Conservation (phyloP, 1,284 basidiomycete species). For the Crepidotus sp. region DNA sequence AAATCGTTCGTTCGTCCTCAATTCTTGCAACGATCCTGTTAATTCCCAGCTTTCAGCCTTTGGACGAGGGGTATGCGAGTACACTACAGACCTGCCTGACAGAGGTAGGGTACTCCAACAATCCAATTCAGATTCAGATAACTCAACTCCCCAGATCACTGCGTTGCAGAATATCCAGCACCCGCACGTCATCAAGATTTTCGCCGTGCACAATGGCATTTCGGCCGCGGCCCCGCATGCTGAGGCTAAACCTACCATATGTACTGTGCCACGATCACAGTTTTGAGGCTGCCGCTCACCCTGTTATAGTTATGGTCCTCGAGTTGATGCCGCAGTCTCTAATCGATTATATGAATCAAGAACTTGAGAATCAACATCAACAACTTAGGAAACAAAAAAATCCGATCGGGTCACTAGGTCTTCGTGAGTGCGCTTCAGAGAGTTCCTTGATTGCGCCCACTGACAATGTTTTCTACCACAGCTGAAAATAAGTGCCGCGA, state of each 20-base stretch:
- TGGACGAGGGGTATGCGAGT: too few species aligned
- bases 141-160: constrained; percentile 4
- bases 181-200: constrained; percentile 9
- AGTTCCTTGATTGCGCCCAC: too few species aligned
- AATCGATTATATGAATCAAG: background rate
- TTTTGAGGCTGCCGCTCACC: background rate
- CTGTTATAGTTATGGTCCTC: constrained; percentile 2
- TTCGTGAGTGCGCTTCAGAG: constrained; percentile 8
- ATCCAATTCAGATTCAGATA: background rate
- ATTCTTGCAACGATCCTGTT: background rate
- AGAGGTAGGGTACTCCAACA: constrained; percentile 4
- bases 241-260: background rate
- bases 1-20: background rate
- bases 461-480: background rate
- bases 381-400: too few species aligned
- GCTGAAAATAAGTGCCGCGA: constrained; percentile 13
- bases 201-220: background rate
- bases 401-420: too few species aligned
- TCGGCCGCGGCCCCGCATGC: too few species aligned
- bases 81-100: background rate
- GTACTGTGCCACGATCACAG: background rate
- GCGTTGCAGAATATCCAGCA: constrained; percentile 9
- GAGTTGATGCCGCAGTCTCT: constrained; percentile 7
- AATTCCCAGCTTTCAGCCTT: background rate
- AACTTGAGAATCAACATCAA: too few species aligned